A percentile compares a stretch with the other conserved stretches of the same genome.
Conservation (phyloP, 352 stramenopile species). For the Plasmopara halstedii region DNA sequence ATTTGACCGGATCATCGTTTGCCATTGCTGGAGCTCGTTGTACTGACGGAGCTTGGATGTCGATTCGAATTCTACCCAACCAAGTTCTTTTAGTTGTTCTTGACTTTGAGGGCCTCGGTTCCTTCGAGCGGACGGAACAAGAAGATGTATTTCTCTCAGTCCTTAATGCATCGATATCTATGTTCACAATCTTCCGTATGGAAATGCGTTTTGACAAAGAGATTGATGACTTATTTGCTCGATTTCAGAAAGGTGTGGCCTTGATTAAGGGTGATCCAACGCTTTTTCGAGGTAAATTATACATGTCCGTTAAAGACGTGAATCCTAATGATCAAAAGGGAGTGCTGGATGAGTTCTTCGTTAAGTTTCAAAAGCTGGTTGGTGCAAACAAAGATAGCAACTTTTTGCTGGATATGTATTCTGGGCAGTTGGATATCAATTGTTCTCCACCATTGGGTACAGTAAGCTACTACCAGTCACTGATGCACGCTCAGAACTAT, state of each 20-base stretch:
- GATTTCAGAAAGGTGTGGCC: conserved; percentile 58
- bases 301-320: conserved; percentile 76
- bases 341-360: conserved; percentile 44
- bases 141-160: conserved; percentile 72
- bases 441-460: conserved; percentile 68
- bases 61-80: conserved; percentile 20
- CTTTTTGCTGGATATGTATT: conserved; percentile 60
- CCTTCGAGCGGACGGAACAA: conserved; percentile 65
- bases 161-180: conserved; percentile 61
- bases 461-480: conserved; percentile 41
- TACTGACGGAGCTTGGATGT: conserved; percentile 39
- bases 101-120: conserved; percentile 72
- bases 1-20: conserved; percentile 66
- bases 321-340: conserved; percentile 58
- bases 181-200: conserved; percentile 68
- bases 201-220: conserved; percentile 79
- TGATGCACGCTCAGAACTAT: conserved; percentile 34
- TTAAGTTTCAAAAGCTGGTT: conserved; percentile 47
- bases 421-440: conserved; percentile 52
- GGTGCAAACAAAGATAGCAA: conserved; percentile 46
- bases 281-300: conserved; percentile 59
- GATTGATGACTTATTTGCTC: conserved; percentile 55
- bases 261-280: conserved; percentile 53
- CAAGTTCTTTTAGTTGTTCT: conserved; percentile 57
- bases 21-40: conserved; percentile 41